A percentile compares a stretch with the other conserved stretches of the same genome.
Conservation (phyloP, 106 monocot species). For the Triglochin maritima region DNA sequence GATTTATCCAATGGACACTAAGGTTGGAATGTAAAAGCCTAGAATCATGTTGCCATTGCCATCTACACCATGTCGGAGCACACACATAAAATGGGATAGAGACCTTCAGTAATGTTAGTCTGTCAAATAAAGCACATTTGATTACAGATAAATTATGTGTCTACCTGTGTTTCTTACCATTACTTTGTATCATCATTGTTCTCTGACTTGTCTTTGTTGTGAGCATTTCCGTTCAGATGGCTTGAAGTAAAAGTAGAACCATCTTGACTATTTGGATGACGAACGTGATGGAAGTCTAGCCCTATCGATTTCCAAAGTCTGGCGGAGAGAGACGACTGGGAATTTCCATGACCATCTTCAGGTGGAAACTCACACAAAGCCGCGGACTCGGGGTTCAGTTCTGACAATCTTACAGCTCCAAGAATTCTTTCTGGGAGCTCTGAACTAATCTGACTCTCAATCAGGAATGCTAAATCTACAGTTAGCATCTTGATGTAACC, state of each 20-base stretch:
- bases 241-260: constrained; percentile 1
- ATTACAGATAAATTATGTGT: too few relatives aligned
- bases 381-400: constrained; percentile 61
- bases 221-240: constrained; percentile 20
- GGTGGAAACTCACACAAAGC: constrained; percentile 33
- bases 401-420: constrained; percentile 83
- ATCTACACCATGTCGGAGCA: too few relatives aligned
- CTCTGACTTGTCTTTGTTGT: background rate
- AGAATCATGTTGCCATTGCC: too few relatives aligned
- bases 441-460: constrained; percentile 67
- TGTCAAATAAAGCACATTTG: too few relatives aligned
- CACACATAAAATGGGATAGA: too few relatives aligned
- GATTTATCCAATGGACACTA: too few relatives aligned
- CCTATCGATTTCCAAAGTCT: constrained; percentile 70
- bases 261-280: constrained; percentile 39
- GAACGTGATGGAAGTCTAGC: constrained; percentile 31
- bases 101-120: too few relatives aligned
- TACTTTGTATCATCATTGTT: constrained; percentile 1
- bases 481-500: constrained; percentile 70
- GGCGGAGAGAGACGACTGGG: constrained; percentile 36
- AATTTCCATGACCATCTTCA: constrained; percentile 28
- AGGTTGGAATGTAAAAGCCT: too few relatives aligned
- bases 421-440: constrained; percentile 89
- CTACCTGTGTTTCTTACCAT: background rate
- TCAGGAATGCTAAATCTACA: constrained; percentile 87